phyloP scores from a whole-genome alignment of 768 basidiomycete species.

The Cystobasidium tubakii region DNA sequence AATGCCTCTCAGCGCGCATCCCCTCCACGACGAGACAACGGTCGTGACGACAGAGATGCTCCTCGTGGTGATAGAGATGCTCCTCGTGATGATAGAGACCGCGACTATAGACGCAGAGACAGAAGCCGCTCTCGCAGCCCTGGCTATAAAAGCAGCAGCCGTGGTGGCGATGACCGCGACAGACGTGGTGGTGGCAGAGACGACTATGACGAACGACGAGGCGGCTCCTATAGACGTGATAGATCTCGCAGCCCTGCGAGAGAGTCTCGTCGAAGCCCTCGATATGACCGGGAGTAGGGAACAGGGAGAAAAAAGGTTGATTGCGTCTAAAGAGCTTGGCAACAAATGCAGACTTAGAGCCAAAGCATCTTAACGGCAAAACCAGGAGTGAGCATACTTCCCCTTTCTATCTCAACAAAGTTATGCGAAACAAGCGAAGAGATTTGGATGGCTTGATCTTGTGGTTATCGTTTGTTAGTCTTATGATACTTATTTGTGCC shows the following conservation, averaged over 20 bases:
- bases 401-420: too few species aligned
- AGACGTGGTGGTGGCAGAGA: constrained; percentile 10
- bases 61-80: too few species aligned
- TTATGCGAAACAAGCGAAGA: too few species aligned
- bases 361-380: too few species aligned
- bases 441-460: too few species aligned
- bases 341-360: too few species aligned
- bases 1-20: constrained; percentile 35
- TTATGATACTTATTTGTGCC: too few species aligned
- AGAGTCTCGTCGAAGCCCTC: constrained; percentile 23
- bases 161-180: constrained; percentile 27
- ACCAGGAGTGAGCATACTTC: too few species aligned
- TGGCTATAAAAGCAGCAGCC: constrained; percentile 15
- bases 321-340: too few species aligned
- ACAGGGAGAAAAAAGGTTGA: too few species aligned
- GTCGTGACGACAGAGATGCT: constrained; percentile 3
- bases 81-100: constrained; percentile 1
- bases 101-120: constrained; percentile 30
- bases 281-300: constrained; percentile 22
- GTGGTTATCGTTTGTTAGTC: too few species aligned
- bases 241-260: not conserved
- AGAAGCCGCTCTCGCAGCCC: constrained; percentile 17
- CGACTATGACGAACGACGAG: constrained; percentile 3
- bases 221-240: constrained; percentile 14
- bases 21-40: constrained; percentile 32